phyloP scores from a whole-genome alignment of 495 filamentous ascomycete species.

The Podospora fimiseda region DNA sequence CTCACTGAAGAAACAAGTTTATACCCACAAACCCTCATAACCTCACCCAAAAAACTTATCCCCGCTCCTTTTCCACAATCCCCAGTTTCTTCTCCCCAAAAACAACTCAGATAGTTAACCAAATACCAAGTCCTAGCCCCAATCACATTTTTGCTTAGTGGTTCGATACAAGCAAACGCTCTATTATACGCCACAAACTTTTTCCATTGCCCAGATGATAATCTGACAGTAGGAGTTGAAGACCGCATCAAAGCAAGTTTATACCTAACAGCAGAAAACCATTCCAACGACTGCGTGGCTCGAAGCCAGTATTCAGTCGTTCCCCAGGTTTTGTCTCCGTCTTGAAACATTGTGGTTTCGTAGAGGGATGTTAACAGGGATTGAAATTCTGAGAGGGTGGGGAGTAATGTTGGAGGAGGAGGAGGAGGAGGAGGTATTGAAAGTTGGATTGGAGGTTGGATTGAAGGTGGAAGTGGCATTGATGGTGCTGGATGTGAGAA shows the following conservation, averaged over 20 bases:
- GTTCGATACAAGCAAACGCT: not conserved
- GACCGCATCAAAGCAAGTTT: slow-evolving; percentile 14
- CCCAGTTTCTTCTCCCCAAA: not conserved
- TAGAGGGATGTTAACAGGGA: slow-evolving; percentile 9
- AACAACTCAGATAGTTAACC: not conserved
- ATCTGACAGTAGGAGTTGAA: not conserved
- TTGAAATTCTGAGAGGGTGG: slow-evolving; percentile 6
- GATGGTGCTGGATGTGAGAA: no score
- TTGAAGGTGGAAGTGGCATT: no score
- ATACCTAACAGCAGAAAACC: slow-evolving; percentile 18
- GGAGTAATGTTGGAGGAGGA: no score
- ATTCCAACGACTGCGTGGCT: slow-evolving; percentile 14
- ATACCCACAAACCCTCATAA: not conserved
- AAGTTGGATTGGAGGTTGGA: no score
- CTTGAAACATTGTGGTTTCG: slow-evolving; percentile 16
- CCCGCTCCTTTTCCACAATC: not conserved
- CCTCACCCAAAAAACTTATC: not conserved
- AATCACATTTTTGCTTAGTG: not conserved
- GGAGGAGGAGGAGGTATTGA: no score
- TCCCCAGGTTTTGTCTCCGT: slow-evolving; percentile 20
- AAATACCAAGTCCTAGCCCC: not conserved
- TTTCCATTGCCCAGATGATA: not conserved
- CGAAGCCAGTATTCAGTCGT: slow-evolving; percentile 22
- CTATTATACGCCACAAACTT: slow-evolving; percentile 14
- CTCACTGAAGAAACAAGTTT: not conserved